Evolutionary conservation across 1,284 basidiomycete genomes (phyloP), one percentile per base, ranked within the genome.

Genomic region (Apiotrichum akiyoshidainum): DNA sequence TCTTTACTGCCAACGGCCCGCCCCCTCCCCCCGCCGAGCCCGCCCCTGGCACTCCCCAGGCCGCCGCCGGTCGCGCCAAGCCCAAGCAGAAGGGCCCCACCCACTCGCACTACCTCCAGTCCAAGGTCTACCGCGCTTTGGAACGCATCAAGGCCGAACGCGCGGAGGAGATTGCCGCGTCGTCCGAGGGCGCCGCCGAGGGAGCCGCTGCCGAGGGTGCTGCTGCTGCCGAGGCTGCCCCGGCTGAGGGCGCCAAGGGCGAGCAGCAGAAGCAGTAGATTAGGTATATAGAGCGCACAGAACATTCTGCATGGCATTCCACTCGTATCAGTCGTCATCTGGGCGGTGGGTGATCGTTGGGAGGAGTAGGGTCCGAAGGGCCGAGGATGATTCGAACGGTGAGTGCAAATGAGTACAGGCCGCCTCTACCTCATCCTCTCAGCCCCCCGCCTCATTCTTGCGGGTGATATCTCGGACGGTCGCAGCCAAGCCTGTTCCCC

Each of bases 71-170:
- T 42, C 47, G 55, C 37, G n/a, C 50, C 35, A 61, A 56, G 57
- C 40, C 62, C 37, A 64, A 68, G 58, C 58, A 60, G 22, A 72
- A 72, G 65, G 66, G 64, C 19, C 67, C 71, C 21, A 70, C 72
- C 52, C 71, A 91, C 75, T 91, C 89, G 39, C 90, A 92, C 77
- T 99, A 99, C 79, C 82, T 99, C 31, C 94, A 97, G 76, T 94
- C 91, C 58, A 99, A 99, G 80, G 90, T 99, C 21, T 87, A 93
- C 48, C 86, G 95, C 50, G 95, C 96, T 21, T 85, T 88, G 59
- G 93, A 98, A 79, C 86, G 96, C 77, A 87, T 99, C 72, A 73
- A 76, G 67, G 76, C 75, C 22, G 78, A 78, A 65, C 61, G 59
- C n/a, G 63, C 55, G 5, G 50, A 46, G 22, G 58, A 61, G 62